phyloP scores from a whole-genome alignment of 805 yeast species.

The Sugiyamaella floridensis region DNA sequence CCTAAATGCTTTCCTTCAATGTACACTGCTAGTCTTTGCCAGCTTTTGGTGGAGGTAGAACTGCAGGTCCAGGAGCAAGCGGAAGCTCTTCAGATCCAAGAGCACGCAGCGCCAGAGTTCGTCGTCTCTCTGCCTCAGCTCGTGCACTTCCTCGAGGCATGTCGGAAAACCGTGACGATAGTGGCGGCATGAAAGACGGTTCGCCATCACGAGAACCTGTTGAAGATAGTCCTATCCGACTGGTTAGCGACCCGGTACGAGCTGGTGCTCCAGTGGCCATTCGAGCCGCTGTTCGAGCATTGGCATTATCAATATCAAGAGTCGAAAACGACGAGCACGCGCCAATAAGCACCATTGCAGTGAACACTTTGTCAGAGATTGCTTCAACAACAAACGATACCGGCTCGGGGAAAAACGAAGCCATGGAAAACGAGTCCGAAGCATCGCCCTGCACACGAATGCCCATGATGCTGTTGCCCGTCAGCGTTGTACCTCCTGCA shows the following conservation, averaged over 20 bases:
- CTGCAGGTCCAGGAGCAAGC: conserved; percentile 11
- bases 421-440: conserved; percentile 77
- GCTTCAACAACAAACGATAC: conserved; percentile 47
- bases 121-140: conserved; percentile 32
- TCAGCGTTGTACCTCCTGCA: neutral
- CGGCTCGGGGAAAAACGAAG: conserved; percentile 73
- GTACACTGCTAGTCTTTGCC: conserved; percentile 3
- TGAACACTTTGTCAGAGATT: conserved; percentile 40
- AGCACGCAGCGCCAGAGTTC: conserved; percentile 31
- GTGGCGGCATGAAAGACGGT: neutral
- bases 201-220: neutral
- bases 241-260: neutral
- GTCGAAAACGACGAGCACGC: conserved; percentile 57
- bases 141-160: conserved; percentile 20
- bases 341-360: conserved; percentile 37
- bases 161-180: neutral
- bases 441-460: conserved; percentile 67
- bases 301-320: conserved; percentile 65
- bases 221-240: conserved; percentile 61
- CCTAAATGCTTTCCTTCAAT: neutral
- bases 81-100: conserved; percentile 19
- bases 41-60: conserved; percentile 14
- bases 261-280: conserved; percentile 70
- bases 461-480: conserved; percentile 12
- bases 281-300: conserved; percentile 71